Base-by-base conservation (phyloP, 768 basidiomycete genomes). In the Tephrocybe sp. region DNA sequence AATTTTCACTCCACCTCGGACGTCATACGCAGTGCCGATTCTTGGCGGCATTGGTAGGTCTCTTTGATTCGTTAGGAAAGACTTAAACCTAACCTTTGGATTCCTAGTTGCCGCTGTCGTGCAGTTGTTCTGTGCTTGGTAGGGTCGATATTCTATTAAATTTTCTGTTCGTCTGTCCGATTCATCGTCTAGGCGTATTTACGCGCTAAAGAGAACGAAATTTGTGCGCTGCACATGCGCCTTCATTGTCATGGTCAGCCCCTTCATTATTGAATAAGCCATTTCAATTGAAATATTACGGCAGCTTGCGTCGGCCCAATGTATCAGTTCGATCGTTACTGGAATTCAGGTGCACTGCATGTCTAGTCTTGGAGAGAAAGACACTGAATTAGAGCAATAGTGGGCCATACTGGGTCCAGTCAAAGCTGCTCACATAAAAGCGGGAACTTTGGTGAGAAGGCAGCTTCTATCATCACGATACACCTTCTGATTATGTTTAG, bases 61-160 rank as follows among this genome's bases (percentile, higher is more conserved):
- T 30, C 28, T 30, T 30, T 30, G n/a, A 30, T 30, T 30, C 28
- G 28, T 7, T 12, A 12, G n/a, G 6, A 30, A 30, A 7, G 7
- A 30, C 12, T 9, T 9, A 35, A 26, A 16, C 26, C 27, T 13
- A 42, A n/a, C n/a, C n/a, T n/a, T n/a, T 42, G 5, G 11, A 4
- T 4, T 9, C 15, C 4, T n/a, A 42, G 40, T 42, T 16, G 25
- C 40, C 11, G 40, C 40, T 42, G 24, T 42, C n/a, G 40, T 42
- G 22, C 40, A 42, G 26, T 9, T 42, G 9, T 42, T 42, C 25
- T 42, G 40, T 28, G 40, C 40, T 26, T 42, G 40, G 40, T 42
- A 28, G 9, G 40, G 13, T 28, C 27, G 18, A 7, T 26, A n/a
- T 16, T 7, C 3, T 13, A n/a, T 42, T 5, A 9, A n/a, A 42